Evolutionary conservation across 148 eudicot genomes (phyloP).

Genomic region (Nyssa sinensis): DNA sequence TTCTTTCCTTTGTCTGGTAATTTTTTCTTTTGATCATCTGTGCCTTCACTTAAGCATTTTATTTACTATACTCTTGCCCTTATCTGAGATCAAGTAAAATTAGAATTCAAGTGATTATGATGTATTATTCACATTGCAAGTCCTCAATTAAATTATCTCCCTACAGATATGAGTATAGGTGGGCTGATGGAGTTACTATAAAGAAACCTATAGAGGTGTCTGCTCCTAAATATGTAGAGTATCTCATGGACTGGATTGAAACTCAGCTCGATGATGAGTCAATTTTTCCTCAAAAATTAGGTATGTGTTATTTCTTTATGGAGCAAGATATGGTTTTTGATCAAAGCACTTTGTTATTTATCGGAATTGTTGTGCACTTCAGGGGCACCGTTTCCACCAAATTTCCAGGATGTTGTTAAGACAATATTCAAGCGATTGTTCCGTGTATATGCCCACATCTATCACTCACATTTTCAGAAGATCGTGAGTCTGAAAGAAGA

Average conservation of each 20-base stretch:
- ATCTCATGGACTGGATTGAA: conserved; percentile 50
- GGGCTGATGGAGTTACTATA: conserved; percentile 50
- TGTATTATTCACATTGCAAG: background rate
- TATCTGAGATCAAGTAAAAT: no score
- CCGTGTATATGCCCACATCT: conserved; percentile 50
- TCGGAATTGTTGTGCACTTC: background rate
- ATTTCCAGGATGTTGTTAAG: conserved; percentile 42
- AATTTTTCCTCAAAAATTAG: conserved; percentile 39
- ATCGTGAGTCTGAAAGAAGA: conserved; percentile 41
- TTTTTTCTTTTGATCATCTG: background rate
- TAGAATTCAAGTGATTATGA: no score
- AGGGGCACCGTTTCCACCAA: conserved; percentile 45
- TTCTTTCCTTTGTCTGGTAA: background rate
- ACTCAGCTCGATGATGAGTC: conserved; percentile 43
- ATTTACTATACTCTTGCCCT: no score
- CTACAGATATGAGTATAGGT: conserved; percentile 41
- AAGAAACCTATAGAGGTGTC: conserved; percentile 49
- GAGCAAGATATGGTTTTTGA: background rate
- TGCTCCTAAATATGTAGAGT: conserved; percentile 48
- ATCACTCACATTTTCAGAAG: conserved; percentile 44
- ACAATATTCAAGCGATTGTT: conserved; percentile 44
- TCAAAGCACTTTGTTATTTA: background rate
- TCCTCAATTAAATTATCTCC: background rate
- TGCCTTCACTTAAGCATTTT: background rate
- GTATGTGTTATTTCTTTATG: conserved; percentile 17